Evolutionary conservation across 139 green algal genomes (phyloP).

Genomic region (Haematococcus lacustris): DNA sequence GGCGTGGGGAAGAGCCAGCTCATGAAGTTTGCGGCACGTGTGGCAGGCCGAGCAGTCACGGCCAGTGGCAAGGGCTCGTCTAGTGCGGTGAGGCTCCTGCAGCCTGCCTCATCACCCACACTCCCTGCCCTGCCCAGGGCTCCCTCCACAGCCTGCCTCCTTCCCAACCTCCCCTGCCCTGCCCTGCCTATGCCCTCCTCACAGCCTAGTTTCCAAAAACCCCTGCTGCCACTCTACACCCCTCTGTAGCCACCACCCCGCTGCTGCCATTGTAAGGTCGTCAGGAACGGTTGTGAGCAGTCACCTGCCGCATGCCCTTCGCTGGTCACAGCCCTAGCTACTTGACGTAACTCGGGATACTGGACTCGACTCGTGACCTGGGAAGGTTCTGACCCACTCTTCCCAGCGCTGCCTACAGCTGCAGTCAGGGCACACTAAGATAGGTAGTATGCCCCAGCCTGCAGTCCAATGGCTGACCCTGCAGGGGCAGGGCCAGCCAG

Average conservation of each 20-base stretch:
- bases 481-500: too few species aligned
- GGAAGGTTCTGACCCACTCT: neutral
- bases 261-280: too few species aligned
- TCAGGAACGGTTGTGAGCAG: too few species aligned
- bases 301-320: too few species aligned
- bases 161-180: neutral
- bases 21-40: conserved; percentile 65
- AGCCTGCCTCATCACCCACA: too few species aligned
- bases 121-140: too few species aligned
- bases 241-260: too few species aligned
- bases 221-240: too few species aligned
- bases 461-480: neutral
- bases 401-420: neutral
- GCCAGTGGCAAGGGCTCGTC: conserved; percentile 66
- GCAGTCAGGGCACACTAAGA: neutral
- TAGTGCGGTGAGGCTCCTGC: conserved; percentile 35
- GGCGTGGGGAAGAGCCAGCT: conserved; percentile 71
- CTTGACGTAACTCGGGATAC: too few species aligned
- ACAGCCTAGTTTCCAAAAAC: too few species aligned
- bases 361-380: neutral
- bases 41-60: conserved; percentile 60
- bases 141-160: neutral
- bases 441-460: neutral
- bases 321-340: too few species aligned
- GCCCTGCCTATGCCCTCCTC: neutral